Conservation (phyloP, 441 rosid genomes). For the Macaranga tanarius region DNA sequence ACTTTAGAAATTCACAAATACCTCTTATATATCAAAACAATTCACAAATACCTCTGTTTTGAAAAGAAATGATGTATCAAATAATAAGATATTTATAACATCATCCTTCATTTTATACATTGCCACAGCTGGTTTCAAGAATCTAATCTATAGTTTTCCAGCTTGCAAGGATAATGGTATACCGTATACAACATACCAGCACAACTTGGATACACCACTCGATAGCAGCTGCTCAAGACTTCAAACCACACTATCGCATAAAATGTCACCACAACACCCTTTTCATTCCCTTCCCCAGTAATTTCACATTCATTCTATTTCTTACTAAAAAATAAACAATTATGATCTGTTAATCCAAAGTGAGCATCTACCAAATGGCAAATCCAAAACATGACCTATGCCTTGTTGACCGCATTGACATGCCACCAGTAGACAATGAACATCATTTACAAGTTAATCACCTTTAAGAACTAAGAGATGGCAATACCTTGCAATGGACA, state of each 20-base stretch:
- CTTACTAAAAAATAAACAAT: background rate
- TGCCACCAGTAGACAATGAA: conserved; percentile 22
- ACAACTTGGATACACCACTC: no score
- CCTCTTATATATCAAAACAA: no score
- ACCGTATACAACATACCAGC: background rate
- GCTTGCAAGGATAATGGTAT: background rate
- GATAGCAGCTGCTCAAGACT: no score
- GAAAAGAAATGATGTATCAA: background rate
- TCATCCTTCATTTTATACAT: conserved; percentile 15
- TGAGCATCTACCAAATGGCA: background rate
- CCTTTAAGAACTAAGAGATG: conserved; percentile 2
- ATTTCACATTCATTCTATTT: background rate
- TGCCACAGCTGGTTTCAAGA: conserved; percentile 3
- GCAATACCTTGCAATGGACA: conserved; percentile 25
- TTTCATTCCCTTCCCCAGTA: background rate
- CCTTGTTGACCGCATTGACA: conserved; percentile 5
- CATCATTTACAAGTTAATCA: conserved; percentile 31
- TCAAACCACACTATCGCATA: no score
- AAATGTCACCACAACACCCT: background rate
- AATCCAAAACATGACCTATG: conserved; percentile 3
- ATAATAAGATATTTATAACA: conserved; percentile 5
- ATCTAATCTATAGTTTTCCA: background rate
- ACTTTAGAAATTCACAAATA: no score
- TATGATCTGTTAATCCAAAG: no score
- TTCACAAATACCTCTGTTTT: no score